Conservation (phyloP, 768 basidiomycete genomes). For the Amanita pseudoporphyria region DNA sequence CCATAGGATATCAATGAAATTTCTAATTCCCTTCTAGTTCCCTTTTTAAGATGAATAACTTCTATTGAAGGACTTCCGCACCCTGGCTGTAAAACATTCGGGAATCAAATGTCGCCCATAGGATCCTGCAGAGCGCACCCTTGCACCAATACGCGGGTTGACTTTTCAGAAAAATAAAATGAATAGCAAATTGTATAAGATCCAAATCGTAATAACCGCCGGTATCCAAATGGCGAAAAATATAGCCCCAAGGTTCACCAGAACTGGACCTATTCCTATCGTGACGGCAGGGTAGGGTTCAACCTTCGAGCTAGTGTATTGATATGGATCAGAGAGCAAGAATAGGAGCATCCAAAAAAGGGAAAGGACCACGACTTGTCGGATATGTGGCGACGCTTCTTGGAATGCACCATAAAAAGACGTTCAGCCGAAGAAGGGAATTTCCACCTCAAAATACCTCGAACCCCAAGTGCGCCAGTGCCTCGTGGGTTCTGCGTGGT, state of each 20-base stretch:
- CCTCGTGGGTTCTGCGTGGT: neutral
- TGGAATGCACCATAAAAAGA: neutral
- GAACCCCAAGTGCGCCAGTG: neutral
- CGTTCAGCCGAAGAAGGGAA: neutral
- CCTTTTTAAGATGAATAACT: too few relatives aligned
- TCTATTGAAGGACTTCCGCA: too few relatives aligned
- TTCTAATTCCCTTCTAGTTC: too few relatives aligned
- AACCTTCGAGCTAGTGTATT: neutral
- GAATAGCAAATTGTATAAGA: too few relatives aligned
- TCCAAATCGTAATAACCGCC: conserved; percentile 3
- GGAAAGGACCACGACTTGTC: neutral
- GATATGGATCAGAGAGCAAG: neutral
- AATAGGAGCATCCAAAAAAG: neutral
- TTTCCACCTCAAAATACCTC: neutral
- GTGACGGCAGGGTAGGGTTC: neutral
- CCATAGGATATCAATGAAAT: too few relatives aligned
- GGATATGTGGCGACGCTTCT: neutral
- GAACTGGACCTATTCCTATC: neutral
- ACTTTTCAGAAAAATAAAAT: too few relatives aligned
- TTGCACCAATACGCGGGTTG: too few relatives aligned
- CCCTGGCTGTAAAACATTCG: too few relatives aligned
- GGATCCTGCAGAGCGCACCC: too few relatives aligned
- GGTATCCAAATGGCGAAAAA: neutral
- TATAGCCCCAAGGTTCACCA: neutral
- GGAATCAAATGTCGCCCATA: too few relatives aligned